Percentiles rank a stretch among this genome's conserved stretches.
Evolutionary conservation across 177 flowering plant species (phyloP).

Genomic region (Vitis hybrid): DNA sequence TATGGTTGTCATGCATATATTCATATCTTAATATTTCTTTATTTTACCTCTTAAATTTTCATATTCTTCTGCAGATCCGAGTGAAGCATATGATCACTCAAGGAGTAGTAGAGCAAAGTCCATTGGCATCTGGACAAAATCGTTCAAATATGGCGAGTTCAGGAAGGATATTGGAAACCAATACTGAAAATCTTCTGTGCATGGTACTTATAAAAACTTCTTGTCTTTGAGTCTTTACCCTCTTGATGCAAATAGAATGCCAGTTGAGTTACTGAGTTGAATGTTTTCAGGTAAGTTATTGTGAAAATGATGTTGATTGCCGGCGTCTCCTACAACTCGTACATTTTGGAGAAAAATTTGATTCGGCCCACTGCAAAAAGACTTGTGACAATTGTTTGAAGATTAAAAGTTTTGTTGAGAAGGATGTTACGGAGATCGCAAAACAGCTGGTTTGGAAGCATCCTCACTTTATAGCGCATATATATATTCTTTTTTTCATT

Average conservation of each 20-base stretch:
- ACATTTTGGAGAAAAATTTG: too few relatives aligned
- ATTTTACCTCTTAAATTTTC: neutral
- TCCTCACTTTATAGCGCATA: too few relatives aligned
- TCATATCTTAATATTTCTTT: neutral
- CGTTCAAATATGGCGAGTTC: conserved; percentile 41
- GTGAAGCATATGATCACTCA: conserved; percentile 94
- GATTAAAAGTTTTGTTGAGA: conserved; percentile 54
- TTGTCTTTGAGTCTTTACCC: too few relatives aligned
- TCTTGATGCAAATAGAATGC: neutral
- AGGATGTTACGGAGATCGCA: conserved; percentile 77
- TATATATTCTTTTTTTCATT: too few relatives aligned
- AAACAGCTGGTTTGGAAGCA: conserved; percentile 90
- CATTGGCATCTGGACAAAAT: conserved; percentile 48
- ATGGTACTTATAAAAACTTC: conserved; percentile 53
- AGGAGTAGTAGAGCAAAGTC: conserved; percentile 72
- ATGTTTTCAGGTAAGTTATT: conserved; percentile 81
- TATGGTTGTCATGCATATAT: neutral
- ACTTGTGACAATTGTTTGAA: conserved; percentile 93
- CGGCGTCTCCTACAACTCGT: conserved; percentile 85
- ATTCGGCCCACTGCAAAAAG: conserved; percentile 39
- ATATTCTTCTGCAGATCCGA: conserved; percentile 57
- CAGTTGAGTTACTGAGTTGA: neutral
- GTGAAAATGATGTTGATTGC: conserved; percentile 96
- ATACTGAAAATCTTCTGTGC: conserved; percentile 82
- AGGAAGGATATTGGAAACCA: conserved; percentile 76